Base-by-base conservation (phyloP, 495 filamentous ascomycete genomes). In the Aspergillus steynii region DNA sequence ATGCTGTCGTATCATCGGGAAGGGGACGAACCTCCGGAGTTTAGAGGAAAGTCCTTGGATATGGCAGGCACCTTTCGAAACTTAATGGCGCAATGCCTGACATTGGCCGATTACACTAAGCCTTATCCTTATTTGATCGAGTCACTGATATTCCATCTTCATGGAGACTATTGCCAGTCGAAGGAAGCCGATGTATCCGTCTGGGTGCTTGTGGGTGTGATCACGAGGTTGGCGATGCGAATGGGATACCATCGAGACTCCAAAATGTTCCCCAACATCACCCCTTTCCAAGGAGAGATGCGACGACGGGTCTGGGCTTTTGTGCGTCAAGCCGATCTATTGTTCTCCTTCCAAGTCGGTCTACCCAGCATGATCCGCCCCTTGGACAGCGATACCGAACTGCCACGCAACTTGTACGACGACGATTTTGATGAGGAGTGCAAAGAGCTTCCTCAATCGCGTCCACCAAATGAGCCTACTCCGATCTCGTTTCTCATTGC, bases 171-270 rank as follows among this genome's bases (percentile, higher is more conserved):
- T 66, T 84, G 85, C 20, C 84, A 90, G 58, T 88, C 86, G 50
- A 87, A 86, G 75, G 92, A 97, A 64, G 84, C 90, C 10, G 93
- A 97, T 60, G 79, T 90, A 9, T 89, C 87, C 10, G 79, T 96
- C 9, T 96, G 93, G 88, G 79, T 97, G 51, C 83, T 95, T 57
- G 82, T 86, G 7, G 89, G 91, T 26, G 85, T 96, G 66, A 86
- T 96, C 61, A 87, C 90, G 28, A 86, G 94, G 58, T 77, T 97
- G 57, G 91, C 94, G 9, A 92, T 97, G 82, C 84, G 91, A 29
- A 96, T 96, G 91, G 95, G 95, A 51, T 96, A 97, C 61, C 95
- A 99, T 68, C 85, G 96, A 58, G 95, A 99, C 71, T 86, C 91
- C 14, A 90, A 89, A 67, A 86, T 88, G 74, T 97, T 92, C 67